Evolutionary conservation across 306 rosid species (phyloP).

Genomic region (Gastrolobium bilobum): DNA sequence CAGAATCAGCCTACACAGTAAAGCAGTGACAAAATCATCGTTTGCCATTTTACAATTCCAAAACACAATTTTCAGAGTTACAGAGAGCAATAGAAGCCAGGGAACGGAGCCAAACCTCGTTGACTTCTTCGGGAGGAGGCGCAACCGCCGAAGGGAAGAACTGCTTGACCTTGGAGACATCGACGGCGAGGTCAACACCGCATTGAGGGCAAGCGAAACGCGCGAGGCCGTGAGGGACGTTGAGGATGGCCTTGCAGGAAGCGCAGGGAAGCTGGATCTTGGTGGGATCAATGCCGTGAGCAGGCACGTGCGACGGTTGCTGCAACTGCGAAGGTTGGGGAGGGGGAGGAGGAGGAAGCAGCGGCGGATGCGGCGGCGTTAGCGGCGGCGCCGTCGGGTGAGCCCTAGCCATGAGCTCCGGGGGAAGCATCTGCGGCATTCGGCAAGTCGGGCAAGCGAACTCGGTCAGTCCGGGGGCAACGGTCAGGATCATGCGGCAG

Average conservation of each 20-base stretch:
- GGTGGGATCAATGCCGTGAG: conserved; percentile 94
- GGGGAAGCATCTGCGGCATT: conserved; percentile 97
- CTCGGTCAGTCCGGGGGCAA: conserved; percentile 79
- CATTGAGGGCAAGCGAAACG: conserved; percentile 93
- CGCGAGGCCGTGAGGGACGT: conserved; percentile 91
- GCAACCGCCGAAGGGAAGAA: conserved; percentile 30
- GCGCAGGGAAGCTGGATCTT: conserved; percentile 99
- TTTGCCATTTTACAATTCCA: conserved; percentile 15
- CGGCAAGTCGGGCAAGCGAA: conserved; percentile 85
- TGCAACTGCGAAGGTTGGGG: neutral
- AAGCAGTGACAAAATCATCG: conserved; percentile 2
- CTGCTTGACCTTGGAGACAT: conserved; percentile 65
- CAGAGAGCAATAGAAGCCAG: neutral
- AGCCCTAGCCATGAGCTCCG: conserved; percentile 84
- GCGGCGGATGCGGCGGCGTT: conserved; percentile 37
- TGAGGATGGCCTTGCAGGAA: conserved; percentile 88
- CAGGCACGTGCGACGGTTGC: conserved; percentile 60
- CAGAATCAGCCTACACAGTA: conserved; percentile 4
- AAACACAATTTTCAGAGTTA: neutral
- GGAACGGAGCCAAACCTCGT: conserved; percentile 52
- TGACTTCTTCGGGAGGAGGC: conserved; percentile 54
- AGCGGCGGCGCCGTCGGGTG: conserved; percentile 42
- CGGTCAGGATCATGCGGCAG: conserved; percentile 80
- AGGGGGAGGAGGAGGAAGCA: conserved; percentile 33
- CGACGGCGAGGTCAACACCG: conserved; percentile 86